Base-by-base conservation (phyloP, 148 eudicot species). In the Nepenthes gracilis region DNA sequence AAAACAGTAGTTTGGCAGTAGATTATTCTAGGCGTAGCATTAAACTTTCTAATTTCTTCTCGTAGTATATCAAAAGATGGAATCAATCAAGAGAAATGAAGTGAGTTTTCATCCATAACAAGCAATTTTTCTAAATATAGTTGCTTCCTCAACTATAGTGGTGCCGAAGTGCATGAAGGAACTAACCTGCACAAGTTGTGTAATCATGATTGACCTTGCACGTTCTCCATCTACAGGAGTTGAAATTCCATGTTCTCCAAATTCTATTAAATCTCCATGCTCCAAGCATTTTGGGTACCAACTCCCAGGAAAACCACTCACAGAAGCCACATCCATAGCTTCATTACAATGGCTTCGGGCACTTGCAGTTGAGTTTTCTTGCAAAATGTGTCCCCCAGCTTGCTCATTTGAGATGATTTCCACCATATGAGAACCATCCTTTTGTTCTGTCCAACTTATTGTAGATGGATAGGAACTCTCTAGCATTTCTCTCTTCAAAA, bases 401-500 rank as follows among this genome's bases (percentile, higher is more conserved):
- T 51, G 34, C 23, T 50, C 67, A 54, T 56, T 47, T 52, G 67
- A 72, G 43, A 53, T 45, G 62, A 14, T 48, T 38, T 61, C 66
- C 66, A 50, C 55, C 54, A 52, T 60, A 57, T 63, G 63, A 53
- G 59, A 59, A 43, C 47, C 65, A 43, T 55, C 74, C 57, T 51
- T 64, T 63, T 58, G 71, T 8, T 60, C 73, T 64, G 70, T 66
- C 7, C 52, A 64, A 48, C 50, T 52, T 49, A 54, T 62, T 59
- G 47, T 61, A 52, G 73, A 62, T 62, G 77, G 69, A 71, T 64
- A 67, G 67, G 78, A 67, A 70, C 66, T 61, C 58, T 65, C 79
- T 55, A 75, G 58, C 67, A 72, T 74, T 64, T 63, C 81, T 77
- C 62, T 83, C 63, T 67, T 70, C 72, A 57, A 58, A 70, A 86